Percentiles rank a stretch among this genome's conserved stretches.
phyloP scores from a whole-genome alignment of 371 early-diverging fungal genomes.

The Zychaea mexicana region DNA sequence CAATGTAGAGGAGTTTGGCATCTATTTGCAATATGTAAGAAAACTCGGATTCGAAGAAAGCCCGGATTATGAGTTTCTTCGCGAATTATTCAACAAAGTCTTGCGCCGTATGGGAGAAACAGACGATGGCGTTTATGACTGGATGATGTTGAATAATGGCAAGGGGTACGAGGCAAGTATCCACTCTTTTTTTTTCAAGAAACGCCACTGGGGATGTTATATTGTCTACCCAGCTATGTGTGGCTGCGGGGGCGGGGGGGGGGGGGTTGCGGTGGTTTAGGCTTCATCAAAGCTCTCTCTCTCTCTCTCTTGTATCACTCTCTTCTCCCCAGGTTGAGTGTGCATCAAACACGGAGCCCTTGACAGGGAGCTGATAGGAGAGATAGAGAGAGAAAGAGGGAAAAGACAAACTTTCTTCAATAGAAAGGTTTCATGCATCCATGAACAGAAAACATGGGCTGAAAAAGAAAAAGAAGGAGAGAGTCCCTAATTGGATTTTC shows the following conservation, averaged over 20 bases:
- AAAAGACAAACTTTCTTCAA: neutral
- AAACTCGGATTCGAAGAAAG: conserved; percentile 93
- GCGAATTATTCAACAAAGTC: conserved; percentile 85
- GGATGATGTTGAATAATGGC: conserved; percentile 79
- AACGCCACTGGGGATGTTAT: neutral
- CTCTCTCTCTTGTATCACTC: no score
- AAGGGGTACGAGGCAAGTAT: conserved; percentile 62
- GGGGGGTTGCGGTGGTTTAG: neutral
- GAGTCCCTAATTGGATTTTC: neutral
- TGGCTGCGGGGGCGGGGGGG: neutral
- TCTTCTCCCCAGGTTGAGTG: no score
- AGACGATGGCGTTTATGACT: conserved; percentile 92
- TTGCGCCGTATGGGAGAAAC: conserved; percentile 68
- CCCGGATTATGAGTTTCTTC: conserved; percentile 93
- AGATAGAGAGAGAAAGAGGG: neutral
- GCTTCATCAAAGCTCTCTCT: no score
- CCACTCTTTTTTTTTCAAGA: neutral
- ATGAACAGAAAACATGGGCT: neutral
- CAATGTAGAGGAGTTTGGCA: conserved; percentile 82
- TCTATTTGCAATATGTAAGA: conserved; percentile 90
- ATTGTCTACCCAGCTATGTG: neutral
- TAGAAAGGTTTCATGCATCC: neutral
- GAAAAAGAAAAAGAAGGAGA: neutral
- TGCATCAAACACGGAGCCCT: no score
- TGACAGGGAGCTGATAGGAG: neutral